Conservation (phyloP, 2,329 filamentous ascomycete species). For the Xylaria sp. region DNA sequence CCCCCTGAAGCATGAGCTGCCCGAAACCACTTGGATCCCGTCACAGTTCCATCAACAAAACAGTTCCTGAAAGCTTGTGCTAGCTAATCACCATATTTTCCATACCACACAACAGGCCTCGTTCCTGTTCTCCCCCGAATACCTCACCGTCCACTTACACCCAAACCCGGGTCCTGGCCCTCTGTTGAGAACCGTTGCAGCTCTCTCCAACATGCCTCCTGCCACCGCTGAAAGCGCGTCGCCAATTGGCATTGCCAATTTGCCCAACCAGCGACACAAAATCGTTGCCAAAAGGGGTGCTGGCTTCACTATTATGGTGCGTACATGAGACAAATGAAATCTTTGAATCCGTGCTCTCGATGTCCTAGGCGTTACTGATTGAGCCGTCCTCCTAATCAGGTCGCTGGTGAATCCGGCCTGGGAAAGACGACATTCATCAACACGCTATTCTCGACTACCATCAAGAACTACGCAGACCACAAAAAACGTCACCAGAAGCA, state of each 20-base stretch:
- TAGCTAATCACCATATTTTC: conserved; percentile 12
- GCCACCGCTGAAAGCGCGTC: conserved; percentile 49
- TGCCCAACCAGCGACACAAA: conserved; percentile 80
- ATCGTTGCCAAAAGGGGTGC: conserved; percentile 87
- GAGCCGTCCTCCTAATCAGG: conserved; percentile 61
- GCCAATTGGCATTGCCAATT: conserved; percentile 76
- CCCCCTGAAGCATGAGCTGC: conserved; percentile 53
- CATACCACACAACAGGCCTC: neutral
- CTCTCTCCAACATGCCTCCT: conserved; percentile 62
- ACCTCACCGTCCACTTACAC: conserved; percentile 23
- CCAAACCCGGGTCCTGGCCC: conserved; percentile 31
- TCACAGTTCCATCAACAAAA: conserved; percentile 46
- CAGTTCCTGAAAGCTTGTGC: conserved; percentile 26
- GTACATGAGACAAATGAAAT: conserved; percentile 41
- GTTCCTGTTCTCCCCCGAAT: conserved; percentile 32
- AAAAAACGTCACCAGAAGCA: conserved; percentile 99
- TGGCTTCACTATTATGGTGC: conserved; percentile 98
- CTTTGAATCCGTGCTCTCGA: neutral
- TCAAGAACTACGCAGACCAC: conserved; percentile 99
- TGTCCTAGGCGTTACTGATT: conserved; percentile 15
- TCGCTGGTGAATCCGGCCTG: conserved; percentile 96
- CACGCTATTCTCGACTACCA: conserved; percentile 99
- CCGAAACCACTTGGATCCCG: conserved; percentile 44
- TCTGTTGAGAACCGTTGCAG: conserved; percentile 29
- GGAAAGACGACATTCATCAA: conserved; percentile 99